Percentiles rank a stretch among this genome's conserved stretches.
Evolutionary conservation across 805 yeast genomes (phyloP).

Genomic region (Groenewaldozyma tartarivorans): DNA sequence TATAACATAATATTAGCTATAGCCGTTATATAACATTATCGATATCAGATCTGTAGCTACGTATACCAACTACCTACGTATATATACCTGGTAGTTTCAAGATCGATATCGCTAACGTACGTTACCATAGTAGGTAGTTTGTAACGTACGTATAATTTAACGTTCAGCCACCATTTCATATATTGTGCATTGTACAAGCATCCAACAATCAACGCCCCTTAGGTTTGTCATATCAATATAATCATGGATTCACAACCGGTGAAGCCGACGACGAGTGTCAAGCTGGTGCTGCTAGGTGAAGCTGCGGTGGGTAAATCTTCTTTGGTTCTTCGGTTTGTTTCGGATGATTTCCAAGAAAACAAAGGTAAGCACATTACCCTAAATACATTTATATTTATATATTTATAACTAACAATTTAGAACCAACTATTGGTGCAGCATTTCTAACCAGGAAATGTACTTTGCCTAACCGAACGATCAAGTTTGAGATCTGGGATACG

Average conservation of each 20-base stretch:
- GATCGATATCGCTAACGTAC: too few species aligned
- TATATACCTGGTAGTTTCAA: too few species aligned
- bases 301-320: conserved; percentile 98
- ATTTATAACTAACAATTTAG: conserved; percentile 27
- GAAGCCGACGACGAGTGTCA: conserved; percentile 61
- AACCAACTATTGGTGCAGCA: conserved; percentile 98
- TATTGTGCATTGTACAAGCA: too few species aligned
- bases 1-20: neutral
- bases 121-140: too few species aligned
- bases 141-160: too few species aligned
- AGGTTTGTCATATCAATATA: too few species aligned
- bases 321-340: conserved; percentile 81
- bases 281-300: conserved; percentile 87
- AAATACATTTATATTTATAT: too few species aligned
- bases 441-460: conserved; percentile 89
- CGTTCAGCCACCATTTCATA: too few species aligned
- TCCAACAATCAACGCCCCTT: too few species aligned
- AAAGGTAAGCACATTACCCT: conserved; percentile 35
- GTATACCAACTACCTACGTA: too few species aligned
- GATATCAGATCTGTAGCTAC: too few species aligned
- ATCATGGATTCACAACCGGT: conserved; percentile 1
- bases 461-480: conserved; percentile 75
- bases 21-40: too few species aligned
- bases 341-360: conserved; percentile 93
- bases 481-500: conserved; percentile 69